Conservation (phyloP, 2,329 filamentous ascomycete species). For the Bipolaris bicolor region DNA sequence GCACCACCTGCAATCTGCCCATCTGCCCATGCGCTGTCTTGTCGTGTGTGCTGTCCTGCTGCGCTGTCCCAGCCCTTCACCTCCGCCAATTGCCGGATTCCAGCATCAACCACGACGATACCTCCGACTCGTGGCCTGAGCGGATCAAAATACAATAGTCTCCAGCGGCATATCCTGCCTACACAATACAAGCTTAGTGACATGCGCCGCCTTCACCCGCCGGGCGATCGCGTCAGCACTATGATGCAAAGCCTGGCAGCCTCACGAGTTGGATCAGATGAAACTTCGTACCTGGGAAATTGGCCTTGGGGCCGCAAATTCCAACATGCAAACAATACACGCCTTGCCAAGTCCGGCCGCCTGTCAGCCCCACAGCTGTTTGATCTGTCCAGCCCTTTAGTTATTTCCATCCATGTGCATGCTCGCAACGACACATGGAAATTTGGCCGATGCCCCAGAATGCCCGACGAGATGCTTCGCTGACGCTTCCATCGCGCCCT, state of each 20-base stretch:
- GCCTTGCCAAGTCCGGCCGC: slow-evolving; percentile 5
- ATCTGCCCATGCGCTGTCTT: no score
- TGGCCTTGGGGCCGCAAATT: neutral
- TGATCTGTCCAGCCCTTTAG: neutral
- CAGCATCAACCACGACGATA: no score
- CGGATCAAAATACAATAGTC: neutral
- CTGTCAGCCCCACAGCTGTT: neutral
- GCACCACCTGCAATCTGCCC: no score
- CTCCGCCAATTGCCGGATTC: no score
- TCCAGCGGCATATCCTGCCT: neutral
- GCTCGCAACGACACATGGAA: neutral
- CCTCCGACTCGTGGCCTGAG: no score
- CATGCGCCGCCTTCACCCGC: slow-evolving; percentile 1
- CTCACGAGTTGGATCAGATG: neutral
- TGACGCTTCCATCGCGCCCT: no score
- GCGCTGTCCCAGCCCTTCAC: no score
- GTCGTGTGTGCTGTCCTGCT: no score
- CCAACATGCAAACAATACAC: neutral
- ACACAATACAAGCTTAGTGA: slow-evolving; percentile 19
- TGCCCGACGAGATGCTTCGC: no score
- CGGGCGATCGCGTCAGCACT: neutral
- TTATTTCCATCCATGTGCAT: neutral
- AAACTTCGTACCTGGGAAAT: slow-evolving; percentile 16
- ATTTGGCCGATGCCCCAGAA: slow-evolving; percentile 7
- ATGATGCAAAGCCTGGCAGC: slow-evolving; percentile 5